These are phyloP conservation scores for Trametes cubensis DNA, from an alignment of 768 basidiomycete genomes.

Conservation along the genomic window DNA sequence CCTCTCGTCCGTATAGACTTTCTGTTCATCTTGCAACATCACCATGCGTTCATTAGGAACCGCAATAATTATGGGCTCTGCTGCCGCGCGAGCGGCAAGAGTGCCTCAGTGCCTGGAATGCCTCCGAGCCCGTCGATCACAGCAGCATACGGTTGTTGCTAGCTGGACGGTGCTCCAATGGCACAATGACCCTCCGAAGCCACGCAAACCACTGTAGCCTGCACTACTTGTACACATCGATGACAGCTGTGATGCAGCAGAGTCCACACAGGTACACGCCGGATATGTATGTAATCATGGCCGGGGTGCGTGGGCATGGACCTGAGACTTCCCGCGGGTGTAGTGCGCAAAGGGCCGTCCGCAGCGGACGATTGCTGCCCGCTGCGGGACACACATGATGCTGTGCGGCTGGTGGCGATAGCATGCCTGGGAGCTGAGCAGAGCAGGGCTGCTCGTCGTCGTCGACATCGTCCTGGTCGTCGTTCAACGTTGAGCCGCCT, in stretches of 20 bases:
- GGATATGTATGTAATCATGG: not conserved
- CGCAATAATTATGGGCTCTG: too few species aligned
- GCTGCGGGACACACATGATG: conserved; percentile 6
- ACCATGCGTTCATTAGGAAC: not conserved
- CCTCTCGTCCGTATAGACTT: not conserved
- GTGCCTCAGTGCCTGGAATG: conserved; percentile 3
- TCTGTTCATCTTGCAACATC: conserved; percentile 8
- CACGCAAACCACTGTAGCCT: not conserved
- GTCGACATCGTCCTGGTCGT: conserved; percentile 6
- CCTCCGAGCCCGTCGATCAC: conserved; percentile 7
- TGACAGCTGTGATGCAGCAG: not conserved
- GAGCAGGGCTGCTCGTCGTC: not conserved
- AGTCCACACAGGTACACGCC: too few species aligned
- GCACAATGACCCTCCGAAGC: not conserved
- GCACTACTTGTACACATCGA: not conserved
- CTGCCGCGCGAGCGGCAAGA: not conserved
- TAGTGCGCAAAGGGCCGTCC: not conserved
- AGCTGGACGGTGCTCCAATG: conserved; percentile 1
- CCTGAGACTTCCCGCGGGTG: not conserved
- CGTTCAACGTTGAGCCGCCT: conserved; percentile 11
- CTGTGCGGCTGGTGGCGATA: conserved; percentile 16
- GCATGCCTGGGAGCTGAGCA: not conserved
- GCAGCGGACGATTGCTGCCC: not conserved
- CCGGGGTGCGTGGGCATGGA: not conserved
- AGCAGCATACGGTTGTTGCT: not conserved